Evolutionary conservation across 495 filamentous ascomycete species (phyloP), one percentile per base, ranked within the genome.

Genomic region (Penicillium atrosanguineum): DNA sequence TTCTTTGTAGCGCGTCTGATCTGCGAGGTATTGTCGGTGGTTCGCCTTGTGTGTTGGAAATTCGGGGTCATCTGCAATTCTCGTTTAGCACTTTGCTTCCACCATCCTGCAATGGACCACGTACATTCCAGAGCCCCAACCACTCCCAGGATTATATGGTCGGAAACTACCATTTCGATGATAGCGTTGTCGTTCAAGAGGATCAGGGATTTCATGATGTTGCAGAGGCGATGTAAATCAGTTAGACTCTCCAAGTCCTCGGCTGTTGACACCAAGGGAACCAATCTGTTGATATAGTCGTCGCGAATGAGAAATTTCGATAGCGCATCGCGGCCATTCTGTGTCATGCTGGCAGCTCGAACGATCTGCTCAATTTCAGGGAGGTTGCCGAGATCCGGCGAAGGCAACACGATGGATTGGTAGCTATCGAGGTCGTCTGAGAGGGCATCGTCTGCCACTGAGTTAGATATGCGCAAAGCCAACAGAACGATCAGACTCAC

Each of bases 1-100:
- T 76, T 98, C 94, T 70, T 96, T 97, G 69, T 90, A 98, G 57
- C 88, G 85, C 6, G 90, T 89, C 56, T 90, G 83, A 68, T 93
- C 90, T 55, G 85, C 84, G 52, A 98, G 79, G 72, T 95, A 98
- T 69, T 91, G 90, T 28, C 94, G 85, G 66, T 98, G 94, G 64
- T 98, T 98, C 15, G 94, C 94, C 69, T 96, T 97, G 76, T 97
- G 94, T 38, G 84, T 91, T n/a, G 94, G 94, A 58, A 97, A 98
- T 69, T 98, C 94, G 8, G 95, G 94, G 59, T 98, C 94, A 72
- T 97, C 86, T 89, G 55, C 23, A 25, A 25, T 9, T 44, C 41
- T 6, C 1, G 14, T 21, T 55, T 42, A 61, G 57, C 44, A 20
- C 46, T 40, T 34, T 49, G 46, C 42, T 44, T 46, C 37, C 44